A percentile compares a stretch with the other conserved stretches of the same genome.
phyloP scores from a whole-genome alignment of 2,329 filamentous ascomycete genomes.

The Epichloe glyceriae region DNA sequence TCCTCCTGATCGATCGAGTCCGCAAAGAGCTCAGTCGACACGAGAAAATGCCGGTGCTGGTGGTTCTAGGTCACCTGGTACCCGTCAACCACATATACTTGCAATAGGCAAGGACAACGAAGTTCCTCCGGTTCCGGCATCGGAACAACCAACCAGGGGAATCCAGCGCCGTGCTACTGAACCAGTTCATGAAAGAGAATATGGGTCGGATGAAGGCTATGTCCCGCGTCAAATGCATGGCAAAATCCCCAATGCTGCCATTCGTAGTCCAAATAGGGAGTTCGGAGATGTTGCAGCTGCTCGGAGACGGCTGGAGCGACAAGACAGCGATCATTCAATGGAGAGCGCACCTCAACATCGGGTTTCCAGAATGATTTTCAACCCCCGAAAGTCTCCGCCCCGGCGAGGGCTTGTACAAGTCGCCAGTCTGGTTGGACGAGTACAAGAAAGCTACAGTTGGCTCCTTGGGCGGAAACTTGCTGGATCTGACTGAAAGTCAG shows the following conservation, averaged over 20 bases:
- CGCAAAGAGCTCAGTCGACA: conserved; percentile 15
- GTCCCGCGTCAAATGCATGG: conserved; percentile 12
- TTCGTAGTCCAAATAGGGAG: neutral
- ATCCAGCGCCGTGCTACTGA: conserved; percentile 19
- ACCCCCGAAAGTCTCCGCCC: conserved; percentile 29
- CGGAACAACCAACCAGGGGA: conserved; percentile 4
- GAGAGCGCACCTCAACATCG: conserved; percentile 22
- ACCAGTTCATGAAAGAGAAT: conserved; percentile 15
- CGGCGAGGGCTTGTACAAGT: conserved; percentile 43
- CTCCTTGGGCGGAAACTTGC: conserved; percentile 41
- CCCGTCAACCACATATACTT: conserved; percentile 2
- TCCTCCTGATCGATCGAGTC: conserved; percentile 36
- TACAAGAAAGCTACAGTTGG: conserved; percentile 59
- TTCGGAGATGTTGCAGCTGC: conserved; percentile 10
- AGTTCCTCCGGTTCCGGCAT: conserved; percentile 17
- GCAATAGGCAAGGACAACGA: conserved; percentile 18
- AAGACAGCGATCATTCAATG: conserved; percentile 18
- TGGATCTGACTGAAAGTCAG: conserved; percentile 42
- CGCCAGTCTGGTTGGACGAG: conserved; percentile 52
- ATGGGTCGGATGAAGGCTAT: conserved; percentile 17
- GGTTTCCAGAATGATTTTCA: conserved; percentile 30
- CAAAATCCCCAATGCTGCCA: conserved; percentile 1
- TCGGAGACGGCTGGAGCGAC: conserved; percentile 14
- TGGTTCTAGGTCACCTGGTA: conserved; percentile 1
- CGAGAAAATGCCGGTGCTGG: conserved; percentile 26